Evolutionary conservation across 805 yeast genomes (phyloP).

Genomic region (Cyberlindnera subsufficiens): DNA sequence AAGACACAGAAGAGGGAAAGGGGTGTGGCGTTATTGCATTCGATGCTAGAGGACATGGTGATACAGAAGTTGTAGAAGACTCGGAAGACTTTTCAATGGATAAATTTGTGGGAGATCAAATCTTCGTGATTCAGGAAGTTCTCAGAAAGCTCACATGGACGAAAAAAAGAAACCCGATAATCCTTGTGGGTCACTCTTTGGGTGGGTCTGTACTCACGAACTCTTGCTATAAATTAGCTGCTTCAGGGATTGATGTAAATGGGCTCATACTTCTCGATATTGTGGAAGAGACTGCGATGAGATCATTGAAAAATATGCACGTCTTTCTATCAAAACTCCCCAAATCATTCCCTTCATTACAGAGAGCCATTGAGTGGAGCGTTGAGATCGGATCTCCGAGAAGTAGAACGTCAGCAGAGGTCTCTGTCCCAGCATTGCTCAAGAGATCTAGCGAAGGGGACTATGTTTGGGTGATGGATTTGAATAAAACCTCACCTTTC

Average conservation of each 20-base stretch:
- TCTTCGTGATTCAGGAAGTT: slow-evolving; percentile 39
- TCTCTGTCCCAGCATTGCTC: slow-evolving; percentile 76
- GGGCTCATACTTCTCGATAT: slow-evolving; percentile 85
- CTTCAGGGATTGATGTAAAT: slow-evolving; percentile 28
- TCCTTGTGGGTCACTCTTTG: slow-evolving; percentile 82
- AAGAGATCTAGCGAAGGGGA: slow-evolving; percentile 17
- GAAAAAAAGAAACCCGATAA: slow-evolving; percentile 28
- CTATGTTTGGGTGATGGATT: slow-evolving; percentile 59
- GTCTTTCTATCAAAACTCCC: slow-evolving; percentile 67
- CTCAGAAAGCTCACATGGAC: slow-evolving; percentile 11
- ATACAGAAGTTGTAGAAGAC: slow-evolving; percentile 28
- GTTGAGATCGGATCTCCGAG: slow-evolving; percentile 45
- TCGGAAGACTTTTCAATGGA: slow-evolving; percentile 37
- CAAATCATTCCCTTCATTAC: slow-evolving; percentile 39
- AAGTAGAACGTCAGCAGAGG: slow-evolving; percentile 53
- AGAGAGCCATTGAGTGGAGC: slow-evolving; percentile 81
- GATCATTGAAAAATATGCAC: slow-evolving; percentile 62
- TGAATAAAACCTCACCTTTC: slow-evolving; percentile 51
- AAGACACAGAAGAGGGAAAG: slow-evolving; percentile 22
- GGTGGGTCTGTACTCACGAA: slow-evolving; percentile 84
- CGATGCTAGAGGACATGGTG: slow-evolving; percentile 87
- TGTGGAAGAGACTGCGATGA: slow-evolving; percentile 87
- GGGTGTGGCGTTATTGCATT: slow-evolving; percentile 62
- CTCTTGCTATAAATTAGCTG: slow-evolving; percentile 28
- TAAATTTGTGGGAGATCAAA: slow-evolving; percentile 54